Conservation (phyloP, 2,329 filamentous ascomycete species). For the Xenoacremonium recifei region DNA sequence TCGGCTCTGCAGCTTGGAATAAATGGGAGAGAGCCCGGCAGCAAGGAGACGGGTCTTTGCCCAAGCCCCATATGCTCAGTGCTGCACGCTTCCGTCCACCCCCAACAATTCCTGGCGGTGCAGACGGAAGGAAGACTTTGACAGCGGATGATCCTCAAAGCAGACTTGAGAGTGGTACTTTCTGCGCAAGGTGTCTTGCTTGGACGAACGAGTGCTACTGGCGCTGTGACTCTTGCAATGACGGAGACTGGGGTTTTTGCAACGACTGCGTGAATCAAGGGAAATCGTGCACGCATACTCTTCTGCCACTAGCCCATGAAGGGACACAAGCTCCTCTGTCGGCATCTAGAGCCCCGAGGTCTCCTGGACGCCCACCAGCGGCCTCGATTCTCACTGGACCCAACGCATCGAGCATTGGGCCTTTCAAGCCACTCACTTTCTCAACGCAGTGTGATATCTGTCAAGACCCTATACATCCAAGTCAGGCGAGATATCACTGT, state of each 20-base stretch:
- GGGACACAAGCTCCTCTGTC: conserved; percentile 30
- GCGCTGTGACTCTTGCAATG: conserved; percentile 84
- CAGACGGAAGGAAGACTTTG: conserved; percentile 55
- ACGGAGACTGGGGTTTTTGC: conserved; percentile 94
- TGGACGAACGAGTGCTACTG: conserved; percentile 85
- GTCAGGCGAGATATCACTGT: conserved; percentile 75
- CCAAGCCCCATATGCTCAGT: conserved; percentile 56
- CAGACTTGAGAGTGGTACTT: conserved; percentile 75
- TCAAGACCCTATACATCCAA: conserved; percentile 67
- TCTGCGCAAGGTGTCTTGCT: conserved; percentile 73
- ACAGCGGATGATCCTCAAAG: conserved; percentile 66
- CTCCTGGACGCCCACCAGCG: conserved; percentile 44
- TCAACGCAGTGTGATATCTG: conserved; percentile 79
- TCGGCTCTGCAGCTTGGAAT: conserved; percentile 68
- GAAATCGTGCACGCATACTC: conserved; percentile 74
- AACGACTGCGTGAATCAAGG: conserved; percentile 83
- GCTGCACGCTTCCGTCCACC: conserved; percentile 57
- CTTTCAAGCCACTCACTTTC: conserved; percentile 69
- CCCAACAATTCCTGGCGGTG: conserved; percentile 47
- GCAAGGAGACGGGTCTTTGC: conserved; percentile 37
- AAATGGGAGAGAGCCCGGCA: conserved; percentile 60
- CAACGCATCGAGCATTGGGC: conserved; percentile 44
- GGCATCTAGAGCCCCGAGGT: conserved; percentile 40
- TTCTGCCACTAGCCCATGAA: conserved; percentile 72
- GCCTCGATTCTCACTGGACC: conserved; percentile 49